These are phyloP conservation scores for Aspergillus baeticus DNA, from an alignment of 495 filamentous ascomycete genomes.

Conservation along the genomic window DNA sequence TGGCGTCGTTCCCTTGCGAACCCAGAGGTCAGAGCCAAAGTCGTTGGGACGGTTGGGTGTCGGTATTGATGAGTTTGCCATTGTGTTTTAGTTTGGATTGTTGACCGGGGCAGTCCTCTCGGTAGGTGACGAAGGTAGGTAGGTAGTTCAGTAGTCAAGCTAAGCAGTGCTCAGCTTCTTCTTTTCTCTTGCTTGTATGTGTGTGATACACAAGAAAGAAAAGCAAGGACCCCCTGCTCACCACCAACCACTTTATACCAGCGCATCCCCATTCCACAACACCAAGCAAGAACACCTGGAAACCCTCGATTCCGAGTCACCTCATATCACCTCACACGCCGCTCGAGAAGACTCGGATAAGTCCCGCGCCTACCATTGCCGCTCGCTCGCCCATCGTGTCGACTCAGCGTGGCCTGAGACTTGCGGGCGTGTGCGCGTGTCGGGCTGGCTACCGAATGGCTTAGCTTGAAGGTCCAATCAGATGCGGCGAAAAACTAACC, in stretches of 20 bases:
- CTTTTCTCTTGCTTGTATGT: too few species aligned
- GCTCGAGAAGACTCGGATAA: neutral
- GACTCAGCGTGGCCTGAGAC: neutral
- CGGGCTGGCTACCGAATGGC: neutral
- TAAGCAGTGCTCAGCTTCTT: too few species aligned
- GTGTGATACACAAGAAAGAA: too few species aligned
- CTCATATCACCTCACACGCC: neutral
- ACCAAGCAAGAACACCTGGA: neutral
- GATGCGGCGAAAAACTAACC: neutral
- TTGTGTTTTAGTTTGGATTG: neutral
- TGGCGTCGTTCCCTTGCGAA: constrained; percentile 20
- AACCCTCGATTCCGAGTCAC: constrained; percentile 9
- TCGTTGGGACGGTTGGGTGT: constrained; percentile 29
- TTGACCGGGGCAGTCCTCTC: neutral
- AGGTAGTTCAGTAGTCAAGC: too few species aligned
- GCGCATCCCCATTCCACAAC: too few species aligned
- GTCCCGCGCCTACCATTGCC: neutral
- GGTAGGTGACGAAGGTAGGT: too few species aligned
- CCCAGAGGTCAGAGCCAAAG: constrained; percentile 42
- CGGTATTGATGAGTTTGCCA: constrained; percentile 8
- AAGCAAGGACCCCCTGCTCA: too few species aligned
- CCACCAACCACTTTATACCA: neutral
- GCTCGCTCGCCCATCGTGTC: neutral
- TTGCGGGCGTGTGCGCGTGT: neutral
- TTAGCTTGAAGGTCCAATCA: neutral